Evolutionary conservation across 305 asterid species (phyloP), one percentile per base, ranked within the genome.

Genomic region (Caryopteris hybrid): DNA sequence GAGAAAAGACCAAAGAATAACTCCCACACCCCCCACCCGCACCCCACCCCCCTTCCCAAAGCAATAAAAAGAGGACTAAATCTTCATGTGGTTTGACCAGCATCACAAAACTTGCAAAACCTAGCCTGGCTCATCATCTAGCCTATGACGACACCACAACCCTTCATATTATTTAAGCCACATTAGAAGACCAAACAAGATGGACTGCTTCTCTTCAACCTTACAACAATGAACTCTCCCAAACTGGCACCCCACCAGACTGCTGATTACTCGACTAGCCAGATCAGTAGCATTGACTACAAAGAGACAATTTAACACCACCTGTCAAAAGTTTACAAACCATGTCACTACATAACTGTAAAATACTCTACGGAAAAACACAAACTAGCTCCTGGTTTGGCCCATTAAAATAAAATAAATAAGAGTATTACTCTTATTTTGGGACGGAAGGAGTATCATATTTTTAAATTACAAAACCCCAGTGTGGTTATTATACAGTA

Each of bases 81-180:
- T 12, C 45, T 43, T 43, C 60, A 22, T 33, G 70, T 47, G 22
- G 41, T 55, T 16, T 38, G 34, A 39, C 56, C 51, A 36, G 75
- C 75, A 60, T 61, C 68, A 70, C 36, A 61, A 39, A 50, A 46
- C 29, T 31, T 33, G 65, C 59, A 38, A 48, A 48, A 51, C 25
- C 55, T 8, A 51, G 12, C 41, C 11, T 45, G 12, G 8, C 56
- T 61, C 73, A 20, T 45, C 66, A 39, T 41, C 45, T 42, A 22
- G 43, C 14, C 20, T 22, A 52, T 42, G 47, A 41, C 8, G 42
- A 47, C 16, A 48, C 60, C 68, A 48, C 74, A 34, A 60, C 62
- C 29, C 54, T 60, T 43, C 25, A 9, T 45, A 34, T 16, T 33
- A 46, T 59, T 69, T 53, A n/a, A 20, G 45, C 21, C 55, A 48